Percentiles rank a stretch among this genome's conserved stretches.
Conservation (phyloP, 805 yeast genomes). For the Zygosaccharomyces kombuchaensis region DNA sequence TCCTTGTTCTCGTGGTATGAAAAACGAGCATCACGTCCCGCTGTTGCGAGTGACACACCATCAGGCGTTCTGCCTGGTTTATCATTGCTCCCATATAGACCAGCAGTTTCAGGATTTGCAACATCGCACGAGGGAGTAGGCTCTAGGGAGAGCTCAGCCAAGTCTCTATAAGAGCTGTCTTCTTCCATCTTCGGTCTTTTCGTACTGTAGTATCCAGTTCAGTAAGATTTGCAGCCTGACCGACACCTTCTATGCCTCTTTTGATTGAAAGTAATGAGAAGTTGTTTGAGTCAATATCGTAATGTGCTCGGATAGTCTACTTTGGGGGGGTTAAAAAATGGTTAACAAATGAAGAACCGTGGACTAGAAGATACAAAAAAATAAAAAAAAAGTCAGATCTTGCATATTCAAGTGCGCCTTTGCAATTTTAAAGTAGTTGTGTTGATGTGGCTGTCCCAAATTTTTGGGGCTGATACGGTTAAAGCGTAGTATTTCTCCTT, state of each 20-base stretch:
- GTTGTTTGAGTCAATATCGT: too few relatives aligned
- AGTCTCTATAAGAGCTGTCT: constrained; percentile 9
- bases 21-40: constrained; percentile 21
- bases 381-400: too few relatives aligned
- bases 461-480: too few relatives aligned
- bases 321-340: too few relatives aligned
- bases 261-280: neutral
- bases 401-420: too few relatives aligned
- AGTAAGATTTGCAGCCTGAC: neutral
- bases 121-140: constrained; percentile 29
- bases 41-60: constrained; percentile 8
- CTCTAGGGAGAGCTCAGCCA: constrained; percentile 26
- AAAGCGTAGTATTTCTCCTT: too few relatives aligned
- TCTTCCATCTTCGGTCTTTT: constrained; percentile 7
- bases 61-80: constrained; percentile 7
- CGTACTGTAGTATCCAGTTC: neutral
- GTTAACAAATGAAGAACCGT: too few relatives aligned
- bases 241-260: neutral
- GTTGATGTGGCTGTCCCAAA: too few relatives aligned
- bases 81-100: constrained; percentile 15
- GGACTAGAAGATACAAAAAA: too few relatives aligned
- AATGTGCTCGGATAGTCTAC: too few relatives aligned
- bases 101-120: constrained; percentile 14
- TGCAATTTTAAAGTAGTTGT: too few relatives aligned
- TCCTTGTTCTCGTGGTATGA: constrained; percentile 34